Evolutionary conservation across 495 filamentous ascomycete genomes (phyloP).

Genomic region (Sordaria brevicollis): DNA sequence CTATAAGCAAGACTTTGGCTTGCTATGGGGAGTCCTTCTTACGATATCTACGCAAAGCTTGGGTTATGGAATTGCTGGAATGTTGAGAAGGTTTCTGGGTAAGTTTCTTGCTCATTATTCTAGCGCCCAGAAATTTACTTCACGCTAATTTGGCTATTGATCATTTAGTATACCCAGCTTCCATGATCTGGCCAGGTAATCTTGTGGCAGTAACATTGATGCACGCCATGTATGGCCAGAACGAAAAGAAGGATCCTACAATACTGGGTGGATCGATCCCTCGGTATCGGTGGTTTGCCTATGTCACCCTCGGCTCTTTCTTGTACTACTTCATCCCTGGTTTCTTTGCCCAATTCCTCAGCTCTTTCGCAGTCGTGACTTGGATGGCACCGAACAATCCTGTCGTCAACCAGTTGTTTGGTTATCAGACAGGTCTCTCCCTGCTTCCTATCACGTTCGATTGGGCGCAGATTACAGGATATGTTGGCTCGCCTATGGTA

Average conservation of each 20-base stretch:
- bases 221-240: conserved; percentile 58
- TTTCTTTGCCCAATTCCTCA: conserved; percentile 46
- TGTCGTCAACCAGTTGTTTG: conserved; percentile 61
- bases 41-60: conserved; percentile 62
- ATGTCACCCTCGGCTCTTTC: conserved; percentile 39
- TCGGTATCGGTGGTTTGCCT: conserved; percentile 48
- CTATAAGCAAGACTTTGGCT: conserved; percentile 57
- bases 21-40: conserved; percentile 58
- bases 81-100: conserved; percentile 42
- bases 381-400: conserved; percentile 53
- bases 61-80: conserved; percentile 65
- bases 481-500: conserved; percentile 46
- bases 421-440: conserved; percentile 50
- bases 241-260: conserved; percentile 32
- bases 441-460: conserved; percentile 54
- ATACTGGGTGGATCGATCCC: conserved; percentile 47
- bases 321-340: conserved; percentile 54
- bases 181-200: conserved; percentile 68
- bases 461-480: conserved; percentile 54
- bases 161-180: conserved; percentile 44
- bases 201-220: conserved; percentile 57
- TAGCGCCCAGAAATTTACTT: background rate
- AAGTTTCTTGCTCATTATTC: background rate
- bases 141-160: background rate
- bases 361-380: conserved; percentile 50